Percentiles rank a stretch among this genome's conserved stretches.
These are phyloP conservation scores for Phaeotremella skinneri DNA, from an alignment of 768 basidiomycete species.

Conservation along the genomic window DNA sequence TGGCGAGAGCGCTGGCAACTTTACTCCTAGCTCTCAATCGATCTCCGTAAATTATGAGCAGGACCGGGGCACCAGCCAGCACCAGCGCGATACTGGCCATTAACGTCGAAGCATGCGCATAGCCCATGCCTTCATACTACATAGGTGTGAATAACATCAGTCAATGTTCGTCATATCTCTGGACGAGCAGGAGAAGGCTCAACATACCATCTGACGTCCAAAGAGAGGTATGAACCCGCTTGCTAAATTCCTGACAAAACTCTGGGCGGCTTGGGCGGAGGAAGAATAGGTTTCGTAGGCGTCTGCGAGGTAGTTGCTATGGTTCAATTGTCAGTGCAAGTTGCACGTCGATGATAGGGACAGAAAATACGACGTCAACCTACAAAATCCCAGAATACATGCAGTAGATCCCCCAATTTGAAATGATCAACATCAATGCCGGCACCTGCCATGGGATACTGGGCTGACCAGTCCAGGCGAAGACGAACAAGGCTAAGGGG, in stretches of 20 bases:
- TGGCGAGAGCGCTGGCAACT: constrained; percentile 38
- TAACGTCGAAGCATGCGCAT: constrained; percentile 42
- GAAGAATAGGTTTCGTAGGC: constrained; percentile 48
- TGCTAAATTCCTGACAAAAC: constrained; percentile 34
- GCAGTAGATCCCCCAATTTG: constrained; percentile 39
- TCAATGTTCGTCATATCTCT: background rate
- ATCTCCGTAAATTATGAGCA: constrained; percentile 43
- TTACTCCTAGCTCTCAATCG: constrained; percentile 40
- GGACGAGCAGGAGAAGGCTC: background rate
- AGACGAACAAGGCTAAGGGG: constrained; percentile 34
- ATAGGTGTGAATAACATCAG: background rate
- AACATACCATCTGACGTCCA: constrained; percentile 33
- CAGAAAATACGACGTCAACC: constrained; percentile 8
- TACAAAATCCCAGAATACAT: constrained; percentile 48
- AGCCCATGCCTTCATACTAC: constrained; percentile 33
- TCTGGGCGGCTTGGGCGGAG: constrained; percentile 47
- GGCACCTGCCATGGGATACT: constrained; percentile 35
- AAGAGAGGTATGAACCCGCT: constrained; percentile 42
- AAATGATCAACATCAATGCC: constrained; percentile 29
- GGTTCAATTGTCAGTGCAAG: background rate
- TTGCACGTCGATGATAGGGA: background rate
- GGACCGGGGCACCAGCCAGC: constrained; percentile 34
- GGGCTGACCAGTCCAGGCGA: constrained; percentile 43
- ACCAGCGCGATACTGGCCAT: constrained; percentile 40
- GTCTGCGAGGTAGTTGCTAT: constrained; percentile 43